Evolutionary conservation across 2,329 filamentous ascomycete species (phyloP), one percentile per base, ranked within the genome.

Genomic region (Septoria linicola): DNA sequence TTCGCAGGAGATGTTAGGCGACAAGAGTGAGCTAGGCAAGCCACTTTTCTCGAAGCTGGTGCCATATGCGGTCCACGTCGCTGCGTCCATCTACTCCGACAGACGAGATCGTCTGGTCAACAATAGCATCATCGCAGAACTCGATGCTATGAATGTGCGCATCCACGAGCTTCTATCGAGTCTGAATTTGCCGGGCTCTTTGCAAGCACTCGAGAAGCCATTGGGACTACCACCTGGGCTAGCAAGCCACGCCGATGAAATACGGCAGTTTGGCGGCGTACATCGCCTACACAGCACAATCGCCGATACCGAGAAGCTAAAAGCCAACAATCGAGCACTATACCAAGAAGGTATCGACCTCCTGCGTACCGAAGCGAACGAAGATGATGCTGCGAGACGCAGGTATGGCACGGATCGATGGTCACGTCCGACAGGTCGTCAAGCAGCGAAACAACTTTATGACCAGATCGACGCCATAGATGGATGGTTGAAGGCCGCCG

Each of bases 141-240:
- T 97, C 3, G 91, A 97, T 62, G 79, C 76, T 0, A 78, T 97
- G 61, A 96, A 89, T 0, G 83, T 86, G 53, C 83, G 84, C 57
- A 78, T 97, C 0, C 87, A 95, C 63, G 84, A 89, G 60, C 68
- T 91, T 0, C 73, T 97, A 17, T 83, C 87, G 14, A 91, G 87
- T 0, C 75, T 97, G 11, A 93, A 95, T 52, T 80, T 99, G 0
- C 93, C 93, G 0, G 93, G 93, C 0, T 95, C 92, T 1, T 73
- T 99, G 3, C 93, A 99, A 68, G 93, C 93, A 0, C 77, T 97
- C 1, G 93, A 99, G 67, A 97, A 96, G 67, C 93, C 93, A 0
- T 77, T 99, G 0, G 93, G 93, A 0, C 72, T 99, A 3, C 93
- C 93, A 0, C 88, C 89, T 0, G 88, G 83, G 13, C 73, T 99